Evolutionary conservation across 352 stramenopile genomes (phyloP), one percentile per base, ranked within the genome.

Genomic region (Pythium apleroticum): DNA sequence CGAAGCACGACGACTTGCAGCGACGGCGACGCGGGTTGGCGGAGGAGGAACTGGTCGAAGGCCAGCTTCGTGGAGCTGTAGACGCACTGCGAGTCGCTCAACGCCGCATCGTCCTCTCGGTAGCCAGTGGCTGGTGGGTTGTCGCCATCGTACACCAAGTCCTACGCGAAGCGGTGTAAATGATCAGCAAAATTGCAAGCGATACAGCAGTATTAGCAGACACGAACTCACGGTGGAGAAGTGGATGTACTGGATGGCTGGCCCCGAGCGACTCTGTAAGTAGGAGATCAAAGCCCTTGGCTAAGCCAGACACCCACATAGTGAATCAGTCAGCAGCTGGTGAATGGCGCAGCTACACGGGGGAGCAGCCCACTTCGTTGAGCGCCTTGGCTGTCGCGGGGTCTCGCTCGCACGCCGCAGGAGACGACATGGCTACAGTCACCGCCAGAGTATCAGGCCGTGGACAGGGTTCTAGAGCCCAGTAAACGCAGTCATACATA

Each of bases 101-200:
- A 39, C 4, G 53, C 48, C 19, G 69, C 72, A 12, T 84, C 71
- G 2, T 41, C 48, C 59, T 89, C 81, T 0, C 45, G 52, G 45
- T 88, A 90, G 6, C 76, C 72, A 9, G 33, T 31, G 30, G 66
- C 54, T 14, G 64, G 48, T 0, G 66, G 37, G 22, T 52, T 49
- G 4, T 19, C 60, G 24, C 81, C 81, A 35, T 80, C 69, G 64
- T 89, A 90, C 2, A 90, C 81, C 57, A 89, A 89, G 52, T 90
- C 81, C 77, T 86, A 30, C 33, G n/a, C 4, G 7, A 56, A 43
- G 30, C 30, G 10, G 30, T 35, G 10, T 35, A 10, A 10, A 35
- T 11, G 30, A 35, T 35, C 5, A 35, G 30, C n/a, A n/a, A n/a
- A n/a, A n/a, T n/a, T n/a, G n/a, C n/a, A n/a, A n/a, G n/a, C n/a